phyloP scores from a whole-genome alignment of 2,329 filamentous ascomycete species.

The Rhynchosporium secalis region DNA sequence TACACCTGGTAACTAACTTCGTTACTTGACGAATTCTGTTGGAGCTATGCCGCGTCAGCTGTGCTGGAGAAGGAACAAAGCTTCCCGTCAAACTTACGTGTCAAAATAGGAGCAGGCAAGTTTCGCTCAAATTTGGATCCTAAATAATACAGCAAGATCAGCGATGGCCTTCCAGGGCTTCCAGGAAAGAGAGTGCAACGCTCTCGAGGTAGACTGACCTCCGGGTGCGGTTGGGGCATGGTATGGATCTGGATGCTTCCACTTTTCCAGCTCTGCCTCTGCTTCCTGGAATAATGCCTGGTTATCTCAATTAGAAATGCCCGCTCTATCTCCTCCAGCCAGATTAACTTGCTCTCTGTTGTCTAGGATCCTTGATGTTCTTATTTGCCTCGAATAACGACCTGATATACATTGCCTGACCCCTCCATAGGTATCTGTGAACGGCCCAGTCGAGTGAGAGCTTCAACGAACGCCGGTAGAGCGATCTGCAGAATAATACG shows the following conservation, averaged over 20 bases:
- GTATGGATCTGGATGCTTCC: constrained; percentile 98
- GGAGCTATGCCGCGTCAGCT: constrained; percentile 32
- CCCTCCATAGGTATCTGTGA: constrained; percentile 88
- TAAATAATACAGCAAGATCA: constrained; percentile 42
- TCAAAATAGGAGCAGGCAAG: constrained; percentile 73
- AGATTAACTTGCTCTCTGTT: constrained; percentile 61
- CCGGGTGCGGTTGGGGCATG: constrained; percentile 86
- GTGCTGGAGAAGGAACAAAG: not conserved
- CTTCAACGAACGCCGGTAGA: constrained; percentile 93
- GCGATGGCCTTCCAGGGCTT: not conserved
- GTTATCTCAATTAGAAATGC: constrained; percentile 20
- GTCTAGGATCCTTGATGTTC: constrained; percentile 77
- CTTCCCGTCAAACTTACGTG: constrained; percentile 61
- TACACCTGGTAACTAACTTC: not conserved
- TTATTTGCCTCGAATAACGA: constrained; percentile 94
- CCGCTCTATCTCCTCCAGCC: not conserved
- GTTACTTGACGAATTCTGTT: constrained; percentile 32
- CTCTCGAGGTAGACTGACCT: constrained; percentile 55
- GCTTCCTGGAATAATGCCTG: constrained; percentile 85
- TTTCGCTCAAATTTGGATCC: constrained; percentile 97
- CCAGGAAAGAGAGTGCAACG: not conserved
- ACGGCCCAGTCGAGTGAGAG: constrained; percentile 94
- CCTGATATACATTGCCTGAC: constrained; percentile 93
- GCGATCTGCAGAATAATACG: constrained; percentile 50
- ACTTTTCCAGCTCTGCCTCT: constrained; percentile 82